A percentile compares a stretch with the other conserved stretches of the same genome.
phyloP scores from a whole-genome alignment of 2,329 filamentous ascomycete genomes.

The Cercospora sp. region DNA sequence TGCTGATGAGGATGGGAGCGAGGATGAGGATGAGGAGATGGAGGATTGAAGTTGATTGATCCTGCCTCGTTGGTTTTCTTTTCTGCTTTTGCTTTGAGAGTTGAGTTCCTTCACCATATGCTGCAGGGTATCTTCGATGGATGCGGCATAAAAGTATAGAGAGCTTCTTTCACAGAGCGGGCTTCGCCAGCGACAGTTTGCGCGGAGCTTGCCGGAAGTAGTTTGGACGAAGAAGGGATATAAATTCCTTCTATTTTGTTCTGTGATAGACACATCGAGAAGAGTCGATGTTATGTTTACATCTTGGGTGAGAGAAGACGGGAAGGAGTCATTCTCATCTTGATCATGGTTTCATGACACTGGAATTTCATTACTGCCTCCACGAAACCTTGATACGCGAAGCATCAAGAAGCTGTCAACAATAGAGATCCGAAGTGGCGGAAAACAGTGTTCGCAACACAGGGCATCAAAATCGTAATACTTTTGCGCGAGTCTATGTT shows the following conservation, averaged over 20 bases:
- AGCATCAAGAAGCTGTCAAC: neutral
- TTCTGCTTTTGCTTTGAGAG: neutral
- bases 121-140: neutral
- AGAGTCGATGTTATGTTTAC: too few species aligned
- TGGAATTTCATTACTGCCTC: too few species aligned
- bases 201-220: neutral
- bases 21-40: constrained; percentile 38
- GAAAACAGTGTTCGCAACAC: neutral
- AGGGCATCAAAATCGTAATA: neutral
- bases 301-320: too few species aligned
- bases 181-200: neutral
- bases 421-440: too few species aligned
- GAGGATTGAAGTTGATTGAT: constrained; percentile 18
- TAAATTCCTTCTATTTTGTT: neutral
- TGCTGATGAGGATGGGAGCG: constrained; percentile 41
- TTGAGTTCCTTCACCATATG: neutral
- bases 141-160: neutral
- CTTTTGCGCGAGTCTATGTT: neutral
- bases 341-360: too few species aligned
- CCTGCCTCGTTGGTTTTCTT: neutral
- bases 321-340: too few species aligned
- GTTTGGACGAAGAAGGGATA: neutral
- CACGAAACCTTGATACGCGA: too few species aligned
- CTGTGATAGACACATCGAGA: too few species aligned
- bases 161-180: neutral